Percentiles rank a stretch among this genome's conserved stretches.
These are phyloP conservation scores for Hyaloscypha bicolor DNA, from an alignment of 495 filamentous ascomycete genomes.

Conservation along the genomic window DNA sequence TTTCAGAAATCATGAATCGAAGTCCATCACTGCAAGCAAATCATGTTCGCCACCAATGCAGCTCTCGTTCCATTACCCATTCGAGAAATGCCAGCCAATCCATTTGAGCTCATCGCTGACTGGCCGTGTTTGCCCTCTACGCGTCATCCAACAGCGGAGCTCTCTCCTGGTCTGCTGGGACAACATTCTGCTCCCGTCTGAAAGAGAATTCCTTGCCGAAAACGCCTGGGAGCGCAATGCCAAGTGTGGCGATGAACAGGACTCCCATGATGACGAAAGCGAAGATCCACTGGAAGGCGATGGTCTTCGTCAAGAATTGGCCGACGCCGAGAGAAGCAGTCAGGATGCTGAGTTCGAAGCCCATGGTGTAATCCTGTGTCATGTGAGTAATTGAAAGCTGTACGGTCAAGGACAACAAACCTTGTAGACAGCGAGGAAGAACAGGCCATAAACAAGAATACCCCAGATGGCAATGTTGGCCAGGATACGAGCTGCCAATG, in stretches of 20 bases:
- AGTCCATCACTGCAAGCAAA: constrained; percentile 1
- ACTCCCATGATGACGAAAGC: constrained; percentile 80
- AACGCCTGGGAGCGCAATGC: constrained; percentile 65
- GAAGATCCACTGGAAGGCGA: constrained; percentile 90
- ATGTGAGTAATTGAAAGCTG: background rate
- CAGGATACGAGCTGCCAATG: constrained; percentile 67
- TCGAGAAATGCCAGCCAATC: background rate
- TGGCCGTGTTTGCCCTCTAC: background rate
- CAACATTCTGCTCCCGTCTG: constrained; percentile 30
- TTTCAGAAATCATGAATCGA: background rate
- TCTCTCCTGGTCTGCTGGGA: constrained; percentile 47
- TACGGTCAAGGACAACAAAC: constrained; percentile 31
- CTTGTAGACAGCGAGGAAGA: constrained; percentile 69
- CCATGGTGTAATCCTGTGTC: constrained; percentile 73
- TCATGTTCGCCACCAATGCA: constrained; percentile 16
- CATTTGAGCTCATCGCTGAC: constrained; percentile 9
- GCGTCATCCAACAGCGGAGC: constrained; percentile 48
- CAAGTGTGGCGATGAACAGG: constrained; percentile 64
- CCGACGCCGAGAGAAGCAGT: constrained; percentile 73
- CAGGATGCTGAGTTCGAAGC: constrained; percentile 74
- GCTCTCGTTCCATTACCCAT: background rate
- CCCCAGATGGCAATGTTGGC: constrained; percentile 87
- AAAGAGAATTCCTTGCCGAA: constrained; percentile 51
- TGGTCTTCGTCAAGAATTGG: constrained; percentile 69
- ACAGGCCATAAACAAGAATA: constrained; percentile 69